Evolutionary conservation across 2,329 filamentous ascomycete genomes (phyloP), one percentile per base, ranked within the genome.

Genomic region (Pseudogymnoascus sp.): DNA sequence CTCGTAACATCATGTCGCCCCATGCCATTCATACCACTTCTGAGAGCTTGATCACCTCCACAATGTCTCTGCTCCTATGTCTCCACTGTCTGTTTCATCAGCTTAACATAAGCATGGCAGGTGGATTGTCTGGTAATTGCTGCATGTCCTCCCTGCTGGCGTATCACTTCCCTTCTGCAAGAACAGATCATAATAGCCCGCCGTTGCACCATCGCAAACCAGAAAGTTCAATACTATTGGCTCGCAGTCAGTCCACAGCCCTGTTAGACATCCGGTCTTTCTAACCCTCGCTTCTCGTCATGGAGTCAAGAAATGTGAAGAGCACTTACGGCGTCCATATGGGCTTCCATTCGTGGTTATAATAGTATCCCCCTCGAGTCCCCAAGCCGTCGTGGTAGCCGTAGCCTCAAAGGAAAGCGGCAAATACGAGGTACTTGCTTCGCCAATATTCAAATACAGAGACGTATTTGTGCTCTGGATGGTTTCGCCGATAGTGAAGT

Each of bases 121-220:
- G 72, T 83, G 81, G 62, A 83, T 73, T 29, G 79, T 81, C 74
- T 82, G 80, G 63, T 79, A 81, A 68, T 82, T 82, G 66, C 78
- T 82, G 67, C 81, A 83, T 4, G 74, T 78, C 70, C 73, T 74
- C 2, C 79, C 80, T 60, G 74, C 76, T 1, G 81, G 80, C 37
- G 73, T 73, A 39, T 80, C 78, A 59, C 76, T 79, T 1, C 81
- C 80, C 1, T 78, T 82, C 72, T 83, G 81, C 52, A 83, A 70
- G 66, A 78, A 83, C 12, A 83, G 66, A 70, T 81, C 78, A 71
- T 79, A 83, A 59, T 79, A 82, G 12, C 67, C 66, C 23, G 63
- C 65, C 1, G 69, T 72, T 11, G 73, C 73, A 11, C 78, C 70
- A 64, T 75, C 72, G 67, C 80, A 83, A 10, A 74, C 80, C 2